Evolutionary conservation across 2,329 filamentous ascomycete genomes (phyloP), one percentile per base, ranked within the genome.

Genomic region (Ascochyta viciae-villosae): DNA sequence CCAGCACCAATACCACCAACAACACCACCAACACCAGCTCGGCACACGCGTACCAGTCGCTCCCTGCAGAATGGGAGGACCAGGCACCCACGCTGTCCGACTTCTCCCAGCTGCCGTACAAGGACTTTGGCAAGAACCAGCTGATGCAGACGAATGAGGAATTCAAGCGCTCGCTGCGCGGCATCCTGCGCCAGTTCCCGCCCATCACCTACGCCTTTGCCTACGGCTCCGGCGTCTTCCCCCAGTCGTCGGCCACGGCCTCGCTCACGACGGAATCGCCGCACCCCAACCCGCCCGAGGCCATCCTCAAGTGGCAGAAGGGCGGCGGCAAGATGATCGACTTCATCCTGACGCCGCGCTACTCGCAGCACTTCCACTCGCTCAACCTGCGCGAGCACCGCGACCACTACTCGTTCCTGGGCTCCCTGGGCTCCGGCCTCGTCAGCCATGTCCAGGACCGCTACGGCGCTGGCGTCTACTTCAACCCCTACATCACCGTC

Each of bases 191-290:
- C 85, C 87, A 96, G 69, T 98, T 99, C 76, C 94, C 95, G 0
- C 94, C 95, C 0, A 96, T 99, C 64, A 87, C 93, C 52, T 98
- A 98, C 80, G 94, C 93, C 13, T 96, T 99, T 75, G 95, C 95
- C 1, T 99, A 99, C 72, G 95, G 95, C 22, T 98, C 94, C 6
- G 95, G 95, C 4, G 95, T 99, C 9, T 99, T 99, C 71, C 88
- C 93, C 0, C 95, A 99, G 74, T 80, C 80, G 44, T 83, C 83
- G 63, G 74, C 75, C 38, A 74, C 73, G 34, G 75, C 79, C 40
- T 72, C 79, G 71, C 76, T 78, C 57, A 76, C 79, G 58, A 79
- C 87, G 46, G 80, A 85, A 46, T 86, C 87, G 19, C 85, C 93
- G 23, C 94, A 98, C 71, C 89, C 93, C 6, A 88, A 92, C 58